Base-by-base conservation (phyloP, 2,329 filamentous ascomycete species). In the Penicillium sp. region DNA sequence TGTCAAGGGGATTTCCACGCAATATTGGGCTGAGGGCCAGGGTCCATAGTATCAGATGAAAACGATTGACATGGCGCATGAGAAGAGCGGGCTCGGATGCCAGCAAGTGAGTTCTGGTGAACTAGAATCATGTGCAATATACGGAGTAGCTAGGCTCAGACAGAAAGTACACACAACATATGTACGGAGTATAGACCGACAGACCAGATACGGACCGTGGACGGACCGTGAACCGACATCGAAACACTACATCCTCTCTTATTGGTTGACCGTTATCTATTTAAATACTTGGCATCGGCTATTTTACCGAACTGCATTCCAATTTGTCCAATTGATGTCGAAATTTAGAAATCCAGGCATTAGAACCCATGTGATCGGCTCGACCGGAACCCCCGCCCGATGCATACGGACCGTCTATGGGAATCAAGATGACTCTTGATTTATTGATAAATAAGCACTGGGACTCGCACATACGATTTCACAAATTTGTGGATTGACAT, bases 331-430 rank as follows among this genome's bases (percentile, higher is more conserved):
- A 25, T 25, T 25, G 6, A 16, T 23, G 13, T 18, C 25, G 7
- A 15, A 15, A 27, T 44, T 12, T 31, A 27, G 21, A 4, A n/a
- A 32, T 32, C n/a, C 7, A 45, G 29, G 18, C 21, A 48, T 21
- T 37, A 16, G 18, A 23, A 23, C 6, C 41, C 60, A 62, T 57
- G 60, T 62, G 60, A 62, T 55, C 60, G 60, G 60, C 47, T 59
- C 50, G 12, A 42, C 44, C 49, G 59, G 52, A 18, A 41, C 27
- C 46, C 52, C 59, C 52, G 48, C 50, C 59, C 49, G 58, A 54
- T 47, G 52, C 39, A 52, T 16, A 42, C 25, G 45, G 45, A 29
- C 39, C 50, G 46, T 49, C 49, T 27, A 27, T 48, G n/a, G 21
- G 23, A 18, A 46, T 39, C 31, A 23, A 38, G n/a, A 27, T 31